These are phyloP conservation scores for Hypoxylon sp. DNA, from an alignment of 2,329 filamentous ascomycete genomes.

Conservation along the genomic window DNA sequence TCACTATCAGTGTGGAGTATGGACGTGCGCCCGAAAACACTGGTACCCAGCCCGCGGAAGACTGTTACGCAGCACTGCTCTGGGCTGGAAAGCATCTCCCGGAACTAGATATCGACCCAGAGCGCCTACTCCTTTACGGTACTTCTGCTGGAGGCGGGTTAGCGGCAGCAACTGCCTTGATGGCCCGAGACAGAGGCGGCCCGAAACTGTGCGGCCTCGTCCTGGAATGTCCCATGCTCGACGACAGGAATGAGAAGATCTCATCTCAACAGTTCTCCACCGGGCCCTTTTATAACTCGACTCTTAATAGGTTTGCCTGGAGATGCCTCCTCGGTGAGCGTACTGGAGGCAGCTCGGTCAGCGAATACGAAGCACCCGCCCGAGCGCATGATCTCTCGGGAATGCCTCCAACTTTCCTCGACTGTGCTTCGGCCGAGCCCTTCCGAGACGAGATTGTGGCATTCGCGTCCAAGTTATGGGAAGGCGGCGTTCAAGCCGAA, in stretches of 20 bases:
- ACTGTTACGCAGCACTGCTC: conserved; percentile 56
- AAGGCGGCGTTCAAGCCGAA: conserved; percentile 51
- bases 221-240: conserved; percentile 58
- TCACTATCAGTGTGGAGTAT: conserved; percentile 52
- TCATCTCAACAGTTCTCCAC: conserved; percentile 51
- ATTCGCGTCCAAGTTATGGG: conserved; percentile 53
- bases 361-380: conserved; percentile 50
- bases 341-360: conserved; percentile 47
- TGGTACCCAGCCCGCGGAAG: conserved; percentile 49
- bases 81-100: conserved; percentile 51
- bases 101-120: conserved; percentile 57
- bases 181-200: conserved; percentile 56
- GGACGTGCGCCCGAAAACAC: conserved; percentile 51
- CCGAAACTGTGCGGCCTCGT: conserved; percentile 55
- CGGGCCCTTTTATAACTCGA: conserved; percentile 51
- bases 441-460: conserved; percentile 54
- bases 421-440: conserved; percentile 52
- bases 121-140: conserved; percentile 66
- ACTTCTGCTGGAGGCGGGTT: conserved; percentile 70
- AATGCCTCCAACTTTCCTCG: conserved; percentile 53
- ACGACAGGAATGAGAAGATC: conserved; percentile 53
- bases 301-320: conserved; percentile 51
- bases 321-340: conserved; percentile 49
- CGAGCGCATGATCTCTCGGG: conserved; percentile 48
- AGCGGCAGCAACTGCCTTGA: conserved; percentile 65